phyloP scores from a whole-genome alignment of 176 grass and related monocot genomes.

The Rhynchospora tenuis region DNA sequence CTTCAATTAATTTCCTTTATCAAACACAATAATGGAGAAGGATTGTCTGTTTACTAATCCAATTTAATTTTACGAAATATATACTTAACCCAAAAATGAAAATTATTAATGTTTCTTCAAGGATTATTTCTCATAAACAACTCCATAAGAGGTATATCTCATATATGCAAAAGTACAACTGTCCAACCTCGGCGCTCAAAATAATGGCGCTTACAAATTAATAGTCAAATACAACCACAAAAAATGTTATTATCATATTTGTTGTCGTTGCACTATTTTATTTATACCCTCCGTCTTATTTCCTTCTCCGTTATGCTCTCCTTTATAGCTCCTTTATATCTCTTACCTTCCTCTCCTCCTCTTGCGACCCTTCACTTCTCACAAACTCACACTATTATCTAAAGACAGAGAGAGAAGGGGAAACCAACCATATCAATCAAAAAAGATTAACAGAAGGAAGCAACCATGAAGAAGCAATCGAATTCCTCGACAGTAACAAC shows the following conservation, averaged over 20 bases:
- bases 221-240: slow-evolving; percentile 14
- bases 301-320: not conserved
- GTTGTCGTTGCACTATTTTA: not conserved
- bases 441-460: not conserved
- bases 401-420: not conserved
- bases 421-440: not conserved
- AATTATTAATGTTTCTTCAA: not conserved
- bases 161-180: not conserved
- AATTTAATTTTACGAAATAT: no score
- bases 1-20: not conserved
- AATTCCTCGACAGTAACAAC: not conserved
- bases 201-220: not conserved
- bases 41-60: no score
- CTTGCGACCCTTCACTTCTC: slow-evolving; percentile 11
- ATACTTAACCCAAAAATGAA: no score
- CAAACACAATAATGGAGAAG: no score
- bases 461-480: slow-evolving; percentile 25
- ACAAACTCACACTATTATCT: not conserved
- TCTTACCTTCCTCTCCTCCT: not conserved
- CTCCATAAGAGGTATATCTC: no score
- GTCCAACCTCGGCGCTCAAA: not conserved
- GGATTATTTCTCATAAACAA: not conserved
- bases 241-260: not conserved
- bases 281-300: not conserved
- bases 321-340: slow-evolving; percentile 41